Evolutionary conservation across 306 rosid genomes (phyloP), one percentile per base, ranked within the genome.

Genomic region (Pachyrhizus erosus): DNA sequence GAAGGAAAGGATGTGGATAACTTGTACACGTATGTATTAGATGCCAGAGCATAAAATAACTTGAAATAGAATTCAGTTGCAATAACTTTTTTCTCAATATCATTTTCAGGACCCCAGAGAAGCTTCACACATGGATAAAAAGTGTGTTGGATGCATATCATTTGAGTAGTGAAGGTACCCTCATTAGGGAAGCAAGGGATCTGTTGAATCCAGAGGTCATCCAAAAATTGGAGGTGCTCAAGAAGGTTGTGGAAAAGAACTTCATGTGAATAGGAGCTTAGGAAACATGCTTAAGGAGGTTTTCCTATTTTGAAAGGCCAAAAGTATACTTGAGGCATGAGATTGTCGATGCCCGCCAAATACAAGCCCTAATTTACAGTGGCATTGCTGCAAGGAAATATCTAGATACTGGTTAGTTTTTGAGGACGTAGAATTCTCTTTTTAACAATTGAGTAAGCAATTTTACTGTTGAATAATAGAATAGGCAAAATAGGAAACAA

Each of bases 151-250:
- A 96, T 73, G 92, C 99, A 29, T 96, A 96, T 84, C 88, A 92
- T 87, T 84, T 86, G 73, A 96, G 99, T 84, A 23, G 82, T 70
- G 93, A 93, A 89, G 94, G 97, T 76, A 92, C 94, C 29, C 92
- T 91, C 70, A 78, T 93, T n/a, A 87, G 89, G 80, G 96, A 92
- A 84, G 99, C 99, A 21, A 89, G 94, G 83, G 97, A 96, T 89
- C 80, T 96, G 77, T 72, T 96, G 97, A 92, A 85, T 79, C 98
- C 99, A n/a, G 85, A 85, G 86, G 86, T 93, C 75, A 81, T 96
- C 65, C 81, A 83, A 78, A 93, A 96, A 84, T 78, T 93, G 57
- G 96, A 91, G 93, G 91, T 83, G 54, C 83, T 96, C 80, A 89
- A 83, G 84, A 87, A 77, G 82, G 65, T 91, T 39, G 76, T 96